Base-by-base conservation (phyloP, 331 rosid species). In the Acacia pycnantha region DNA sequence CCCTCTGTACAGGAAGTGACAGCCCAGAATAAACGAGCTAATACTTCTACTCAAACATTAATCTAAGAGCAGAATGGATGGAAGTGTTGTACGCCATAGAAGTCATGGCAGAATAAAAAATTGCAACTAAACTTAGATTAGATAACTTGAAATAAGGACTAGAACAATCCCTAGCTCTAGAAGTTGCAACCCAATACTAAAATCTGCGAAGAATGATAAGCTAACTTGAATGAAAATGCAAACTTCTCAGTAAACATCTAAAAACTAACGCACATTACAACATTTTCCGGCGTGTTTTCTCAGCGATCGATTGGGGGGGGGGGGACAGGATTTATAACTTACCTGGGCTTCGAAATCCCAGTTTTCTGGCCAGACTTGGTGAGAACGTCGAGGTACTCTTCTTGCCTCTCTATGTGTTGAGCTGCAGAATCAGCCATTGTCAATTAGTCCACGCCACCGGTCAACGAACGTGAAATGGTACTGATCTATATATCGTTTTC, bases 341-440 rank as follows among this genome's bases (percentile, higher is more conserved):
- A 75, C 93, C 93, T 88, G 81, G 88, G 89, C 41, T 89, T 91
- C 71, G 92, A 86, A 81, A 79, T 22, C 58, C 93, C 93, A 29
- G 90, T 89, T 70, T 85, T 89, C 61, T 80, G 77, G n/a, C 95
- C 92, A 58, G 82, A 75, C 77, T 72, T 75, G 62, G 90, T 88
- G 56, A 91, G 89, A 69, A 91, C 89, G 85, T 91, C 95, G 13
- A 89, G 33, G 79, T 72, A 21, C 79, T 89, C 95, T 77, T 84
- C 88, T 76, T 77, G 79, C 29, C 50, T 77, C 22, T 77, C 31
- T 10, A 11, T 26, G 8, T 37, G 48, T 18, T 44, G 82, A 70
- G 78, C 48, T 54, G 53, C 86, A 44, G 44, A 54, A 73, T 72
- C 84, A 35, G 85, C 86, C 91, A 90, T 86, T 4, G 64, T n/a